Conservation (phyloP, 2,329 filamentous ascomycete species). For the Pyricularia pennisetigena region DNA sequence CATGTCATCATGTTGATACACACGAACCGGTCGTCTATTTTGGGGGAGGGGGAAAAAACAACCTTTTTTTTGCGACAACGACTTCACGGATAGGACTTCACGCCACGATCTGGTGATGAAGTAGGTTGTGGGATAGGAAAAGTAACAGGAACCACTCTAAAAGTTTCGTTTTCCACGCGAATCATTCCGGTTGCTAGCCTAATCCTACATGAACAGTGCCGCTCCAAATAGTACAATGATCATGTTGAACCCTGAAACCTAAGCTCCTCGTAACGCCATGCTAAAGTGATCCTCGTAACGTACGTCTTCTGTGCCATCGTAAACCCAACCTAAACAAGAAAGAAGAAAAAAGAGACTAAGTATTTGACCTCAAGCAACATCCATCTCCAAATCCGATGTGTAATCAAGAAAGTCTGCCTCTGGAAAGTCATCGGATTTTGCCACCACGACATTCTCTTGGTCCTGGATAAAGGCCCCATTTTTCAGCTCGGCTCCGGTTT, state of each 20-base stretch:
- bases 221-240: not conserved
- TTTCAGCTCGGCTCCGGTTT: constrained; percentile 4
- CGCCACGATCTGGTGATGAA: not conserved
- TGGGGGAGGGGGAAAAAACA: constrained; percentile 2
- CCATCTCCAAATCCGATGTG: constrained; percentile 29
- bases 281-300: not conserved
- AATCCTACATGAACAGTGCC: not conserved
- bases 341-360: not conserved
- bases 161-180: not conserved
- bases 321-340: not conserved
- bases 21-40: constrained; percentile 1
- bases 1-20: constrained; percentile 17
- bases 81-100: not conserved
- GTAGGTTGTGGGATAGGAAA: not conserved
- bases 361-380: constrained; percentile 14
- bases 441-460: constrained; percentile 37
- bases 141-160: not conserved
- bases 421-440: constrained; percentile 47
- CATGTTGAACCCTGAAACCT: not conserved
- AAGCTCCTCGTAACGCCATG: not conserved
- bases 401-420: constrained; percentile 57
- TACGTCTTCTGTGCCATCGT: not conserved
- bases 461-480: constrained; percentile 10
- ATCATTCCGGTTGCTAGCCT: not conserved
- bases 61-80: constrained; percentile 14